Evolutionary conservation across 371 early-diverging fungal genomes (phyloP), one percentile per base, ranked within the genome.

Genomic region (Haplosporangium sp.): DNA sequence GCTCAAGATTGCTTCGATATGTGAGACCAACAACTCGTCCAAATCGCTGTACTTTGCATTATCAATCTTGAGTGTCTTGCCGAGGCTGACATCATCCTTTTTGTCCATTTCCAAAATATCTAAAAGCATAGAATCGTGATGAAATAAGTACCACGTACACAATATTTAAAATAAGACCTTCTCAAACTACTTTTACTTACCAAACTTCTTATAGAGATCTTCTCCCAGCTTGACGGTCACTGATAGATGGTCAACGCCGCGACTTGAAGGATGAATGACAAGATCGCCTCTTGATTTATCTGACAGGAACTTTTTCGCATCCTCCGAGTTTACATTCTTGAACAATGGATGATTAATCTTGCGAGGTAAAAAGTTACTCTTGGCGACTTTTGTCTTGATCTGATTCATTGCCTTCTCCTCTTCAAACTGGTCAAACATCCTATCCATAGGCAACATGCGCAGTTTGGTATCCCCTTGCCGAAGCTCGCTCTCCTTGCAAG

Each of bases 211-310:
- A 85, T 90, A 96, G 27, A 97, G 82, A 53, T 84, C 86, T 27
- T 95, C 92, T 55, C 88, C 94, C 13, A 97, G 90, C 72, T 97
- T 97, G 96, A 97, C 98, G 4, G 97, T 97, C 38, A 98, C 91
- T 0, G 95, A 92, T 19, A 99, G 86, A 76, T 96, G 95, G 74
- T 95, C 91, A 35, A 86, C 84, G 11, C 97, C 97, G 11, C 92
- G 89, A 4, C 95, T 94, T 15, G 97, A 97, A 1, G 98, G 98
- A 20, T 98, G 92, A 63, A 99, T 93, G 13, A 99, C 94, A n/a
- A 92, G 83, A 39, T 93, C 93, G 40, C 99, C 99, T 27, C 89
- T 86, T 17, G 86, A 88, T 27, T 92, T 86, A 17, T 82, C 77
- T 8, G 88, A 82, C 57, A 98, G 84, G 63, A 90, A 93, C 52